Evolutionary conservation across 306 rosid species (phyloP), one percentile per base, ranked within the genome.

Genomic region (Rosa multiflora): DNA sequence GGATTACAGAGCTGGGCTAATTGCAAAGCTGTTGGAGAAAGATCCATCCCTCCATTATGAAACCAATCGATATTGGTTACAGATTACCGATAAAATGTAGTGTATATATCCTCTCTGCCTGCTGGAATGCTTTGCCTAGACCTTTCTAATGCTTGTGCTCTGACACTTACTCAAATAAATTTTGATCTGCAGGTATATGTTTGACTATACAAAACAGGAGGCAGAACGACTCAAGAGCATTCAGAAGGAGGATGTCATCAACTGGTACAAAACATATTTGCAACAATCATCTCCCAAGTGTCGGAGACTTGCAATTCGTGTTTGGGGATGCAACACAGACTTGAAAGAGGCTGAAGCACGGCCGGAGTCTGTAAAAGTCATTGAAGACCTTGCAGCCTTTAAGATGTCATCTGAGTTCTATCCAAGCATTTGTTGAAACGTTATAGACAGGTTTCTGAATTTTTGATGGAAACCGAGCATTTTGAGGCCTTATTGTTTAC

Each of bases 301-400:
- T 80, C 85, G 99, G 55, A 83, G 91, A 61, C 94, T 95, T 3
- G 84, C 87, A 0, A 76, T 91, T 72, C 89, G 97, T 59, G 83
- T 95, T 74, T 95, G 99, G 99, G 99, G 99, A 82, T 90, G 98
- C 89, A 86, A 87, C 86, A 83, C 97, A 10, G 66, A 92, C 78
- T 5, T 78, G 80, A 88, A 84, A 82, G 96, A 88, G 39, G 89
- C 83, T 14, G 90, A 83, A 82, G 78, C 82, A 56, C 81, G 3
- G 10, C 12, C 82, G 0, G 67, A 85, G 78, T 78, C 94, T 15
- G 86, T 40, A 21, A 85, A 80, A 62, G 84, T 64, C 81, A 85
- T 95, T 81, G 76, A 83, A 77, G 96, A 92, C 83, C 61, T 83
- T n/a, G 84, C 48, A 23, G 84, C 86, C 73, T 90, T 91, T 59